These are phyloP conservation scores for Gossypium longicalyx DNA, from an alignment of 345 rosid species.

Conservation along the genomic window DNA sequence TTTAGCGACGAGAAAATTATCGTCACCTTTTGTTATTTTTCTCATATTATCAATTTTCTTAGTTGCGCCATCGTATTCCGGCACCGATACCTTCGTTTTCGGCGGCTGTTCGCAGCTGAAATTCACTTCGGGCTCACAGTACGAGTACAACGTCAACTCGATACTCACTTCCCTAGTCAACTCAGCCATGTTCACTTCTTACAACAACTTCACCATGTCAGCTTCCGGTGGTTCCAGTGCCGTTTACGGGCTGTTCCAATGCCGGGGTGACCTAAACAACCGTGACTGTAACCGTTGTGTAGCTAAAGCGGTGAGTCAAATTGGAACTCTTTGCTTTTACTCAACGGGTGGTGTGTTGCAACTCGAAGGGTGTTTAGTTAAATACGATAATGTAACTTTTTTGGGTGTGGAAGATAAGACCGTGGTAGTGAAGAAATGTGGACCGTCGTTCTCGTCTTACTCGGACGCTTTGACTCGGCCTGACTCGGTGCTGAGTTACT, in stretches of 20 bases:
- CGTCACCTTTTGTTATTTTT: slow-evolving; percentile 10
- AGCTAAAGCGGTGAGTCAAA: slow-evolving; percentile 50
- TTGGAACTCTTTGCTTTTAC: slow-evolving; percentile 47
- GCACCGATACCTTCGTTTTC: slow-evolving; percentile 49
- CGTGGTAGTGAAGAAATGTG: slow-evolving; percentile 58
- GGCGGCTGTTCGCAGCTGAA: slow-evolving; percentile 69
- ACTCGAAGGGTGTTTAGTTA: slow-evolving; percentile 66
- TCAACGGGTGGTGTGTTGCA: slow-evolving; percentile 67
- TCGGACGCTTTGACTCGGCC: slow-evolving; percentile 41
- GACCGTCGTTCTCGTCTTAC: slow-evolving; percentile 40
- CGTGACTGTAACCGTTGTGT: slow-evolving; percentile 69
- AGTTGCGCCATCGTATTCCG: slow-evolving; percentile 28
- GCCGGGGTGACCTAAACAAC: slow-evolving; percentile 74
- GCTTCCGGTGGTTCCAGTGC: slow-evolving; percentile 23
- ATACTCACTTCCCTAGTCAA: slow-evolving; percentile 72
- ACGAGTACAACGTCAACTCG: slow-evolving; percentile 64
- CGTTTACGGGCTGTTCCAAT: slow-evolving; percentile 73
- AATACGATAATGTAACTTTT: slow-evolving; percentile 61
- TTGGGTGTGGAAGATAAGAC: slow-evolving; percentile 78
- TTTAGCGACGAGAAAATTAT: background rate
- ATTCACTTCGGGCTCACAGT: slow-evolving; percentile 50
- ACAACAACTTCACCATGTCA: slow-evolving; percentile 53
- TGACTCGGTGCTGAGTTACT: slow-evolving; percentile 50
- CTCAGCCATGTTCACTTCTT: slow-evolving; percentile 55
- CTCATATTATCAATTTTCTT: slow-evolving; percentile 24